Conservation (phyloP, 768 basidiomycete species). For the Phaeotremella skinneri region DNA sequence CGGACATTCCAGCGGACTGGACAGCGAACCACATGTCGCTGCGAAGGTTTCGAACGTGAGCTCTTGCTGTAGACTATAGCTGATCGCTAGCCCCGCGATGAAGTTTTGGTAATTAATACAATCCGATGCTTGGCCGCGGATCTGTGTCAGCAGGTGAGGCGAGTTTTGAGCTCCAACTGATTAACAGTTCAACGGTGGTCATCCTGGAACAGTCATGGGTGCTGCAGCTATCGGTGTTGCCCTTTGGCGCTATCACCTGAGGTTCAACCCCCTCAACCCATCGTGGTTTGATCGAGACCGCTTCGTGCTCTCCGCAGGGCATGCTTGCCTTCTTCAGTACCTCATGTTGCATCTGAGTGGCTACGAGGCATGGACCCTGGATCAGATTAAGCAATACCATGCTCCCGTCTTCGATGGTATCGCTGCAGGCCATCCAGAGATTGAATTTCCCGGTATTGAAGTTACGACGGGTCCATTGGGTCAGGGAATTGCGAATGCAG, state of each 20-base stretch:
- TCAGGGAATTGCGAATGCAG: constrained; percentile 26
- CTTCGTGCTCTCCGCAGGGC: constrained; percentile 48
- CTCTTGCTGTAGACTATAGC: neutral
- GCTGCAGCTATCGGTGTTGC: constrained; percentile 50
- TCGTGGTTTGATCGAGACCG: constrained; percentile 51
- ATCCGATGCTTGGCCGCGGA: constrained; percentile 48
- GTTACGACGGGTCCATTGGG: constrained; percentile 37
- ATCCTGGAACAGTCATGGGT: constrained; percentile 52
- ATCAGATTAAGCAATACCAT: constrained; percentile 49
- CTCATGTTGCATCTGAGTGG: constrained; percentile 49
- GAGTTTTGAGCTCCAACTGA: neutral
- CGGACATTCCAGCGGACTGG: neutral
- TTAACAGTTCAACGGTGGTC: constrained; percentile 47
- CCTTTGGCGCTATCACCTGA: constrained; percentile 47
- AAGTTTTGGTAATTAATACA: constrained; percentile 46
- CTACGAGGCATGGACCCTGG: constrained; percentile 48
- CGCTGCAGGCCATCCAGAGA: constrained; percentile 51
- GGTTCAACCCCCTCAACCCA: constrained; percentile 50
- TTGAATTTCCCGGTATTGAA: constrained; percentile 34
- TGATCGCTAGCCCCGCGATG: constrained; percentile 25
- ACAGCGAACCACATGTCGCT: constrained; percentile 10
- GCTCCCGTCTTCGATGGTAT: constrained; percentile 40
- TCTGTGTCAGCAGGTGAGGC: constrained; percentile 42
- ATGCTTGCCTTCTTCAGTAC: constrained; percentile 51
- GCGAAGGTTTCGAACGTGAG: constrained; percentile 15